Conservation (phyloP, 345 rosid species). For the Erysimum cheiranthoides region DNA sequence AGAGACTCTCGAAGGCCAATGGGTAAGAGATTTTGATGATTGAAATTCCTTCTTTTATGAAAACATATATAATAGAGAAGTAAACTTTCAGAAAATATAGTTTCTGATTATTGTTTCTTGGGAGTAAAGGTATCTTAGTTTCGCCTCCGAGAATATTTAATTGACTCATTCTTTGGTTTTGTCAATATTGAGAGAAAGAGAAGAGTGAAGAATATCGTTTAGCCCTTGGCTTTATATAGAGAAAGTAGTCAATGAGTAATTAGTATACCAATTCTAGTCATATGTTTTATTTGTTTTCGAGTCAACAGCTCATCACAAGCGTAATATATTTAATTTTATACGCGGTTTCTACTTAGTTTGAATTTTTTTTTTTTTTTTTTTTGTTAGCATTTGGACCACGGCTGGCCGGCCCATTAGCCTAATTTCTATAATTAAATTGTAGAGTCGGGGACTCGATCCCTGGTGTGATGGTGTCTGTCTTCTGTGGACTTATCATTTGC, state of each 20-base stretch:
- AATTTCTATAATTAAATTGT: no score
- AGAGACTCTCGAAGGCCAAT: slow-evolving; percentile 63
- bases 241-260: neutral
- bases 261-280: neutral
- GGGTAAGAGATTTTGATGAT: slow-evolving; percentile 66
- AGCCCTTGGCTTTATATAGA: slow-evolving; percentile 30
- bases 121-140: slow-evolving; percentile 13
- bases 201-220: slow-evolving; percentile 20
- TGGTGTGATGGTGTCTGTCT: no score
- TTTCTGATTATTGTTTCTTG: neutral
- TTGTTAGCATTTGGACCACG: no score
- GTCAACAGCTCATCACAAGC: neutral
- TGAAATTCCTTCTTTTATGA: slow-evolving; percentile 54
- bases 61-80: slow-evolving; percentile 32
- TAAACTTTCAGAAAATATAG: neutral
- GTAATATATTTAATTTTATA: no score
- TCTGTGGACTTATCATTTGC: no score
- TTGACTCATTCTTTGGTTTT: slow-evolving; percentile 26
- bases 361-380: no score
- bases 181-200: neutral
- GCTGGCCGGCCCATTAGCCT: no score
- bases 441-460: no score
- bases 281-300: neutral
- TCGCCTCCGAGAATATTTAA: slow-evolving; percentile 11
- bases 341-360: no score